Evolutionary conservation across 2,329 filamentous ascomycete genomes (phyloP), one percentile per base, ranked within the genome.

Genomic region (Phoma sp.): DNA sequence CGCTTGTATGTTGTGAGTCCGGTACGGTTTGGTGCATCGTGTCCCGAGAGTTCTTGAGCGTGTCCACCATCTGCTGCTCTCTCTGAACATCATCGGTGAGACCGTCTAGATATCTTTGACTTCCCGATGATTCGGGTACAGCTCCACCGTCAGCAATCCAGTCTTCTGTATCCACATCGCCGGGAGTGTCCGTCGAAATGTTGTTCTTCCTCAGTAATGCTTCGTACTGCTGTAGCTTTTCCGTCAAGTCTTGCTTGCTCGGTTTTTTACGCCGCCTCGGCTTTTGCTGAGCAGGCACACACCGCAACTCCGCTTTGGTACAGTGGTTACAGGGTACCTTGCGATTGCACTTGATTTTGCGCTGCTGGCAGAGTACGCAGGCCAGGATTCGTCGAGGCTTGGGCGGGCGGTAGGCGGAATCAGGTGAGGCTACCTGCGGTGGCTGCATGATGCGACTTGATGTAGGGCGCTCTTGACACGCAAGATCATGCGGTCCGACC

Each of bases 181-280:
- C 41, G 9, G 9, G 36, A 15, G 87, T 82, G 43, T 91, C 85
- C 62, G 92, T 90, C n/a, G 81, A 75, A 65, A 92, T 84, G 46
- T 86, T 84, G 64, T 91, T 81, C 71, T 88, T 82, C 47, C 81
- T 80, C 29, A 92, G 78, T 35, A 92, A 76, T 6, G 76, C 71
- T 74, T 92, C 90, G 64, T 92, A 92, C 44, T 84, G 83, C 48
- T 82, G 84, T 21, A 92, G 78, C n/a, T 87, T 84, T 6, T 89
- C 85, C 47, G 91, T 78, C 36, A 92, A 78, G 52, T 90, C 88
- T 67, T 84, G 84, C 74, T 92, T 89, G 21, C 88, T 85, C 40
- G 90, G 85, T 48, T 85, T 85, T 73, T 68, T 86, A 75, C 67
- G 85, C 79, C 70, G 86, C 78, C 69, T 85, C 77, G 66, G 85